Conservation (phyloP, 129 eudicot species). For the Saussurea involucrata region DNA sequence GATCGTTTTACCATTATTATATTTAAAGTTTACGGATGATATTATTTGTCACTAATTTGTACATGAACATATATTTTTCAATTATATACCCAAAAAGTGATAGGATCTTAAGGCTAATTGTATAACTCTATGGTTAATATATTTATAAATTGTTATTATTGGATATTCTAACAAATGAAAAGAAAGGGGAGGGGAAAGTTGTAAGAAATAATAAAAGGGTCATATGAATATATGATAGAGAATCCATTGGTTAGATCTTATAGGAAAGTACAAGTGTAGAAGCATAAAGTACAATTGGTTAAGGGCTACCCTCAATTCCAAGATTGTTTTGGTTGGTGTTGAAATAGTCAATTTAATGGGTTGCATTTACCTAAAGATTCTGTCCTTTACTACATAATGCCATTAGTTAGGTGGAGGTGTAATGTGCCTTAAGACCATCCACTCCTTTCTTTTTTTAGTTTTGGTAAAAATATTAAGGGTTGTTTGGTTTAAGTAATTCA, state of each 20-base stretch:
- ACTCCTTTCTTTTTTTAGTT: neutral
- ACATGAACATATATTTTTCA: neutral
- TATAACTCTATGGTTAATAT: too few relatives aligned
- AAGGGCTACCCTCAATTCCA: neutral
- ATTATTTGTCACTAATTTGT: neutral
- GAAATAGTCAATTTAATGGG: slow-evolving; percentile 2
- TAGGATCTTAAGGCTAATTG: neutral
- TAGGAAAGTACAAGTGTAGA: neutral
- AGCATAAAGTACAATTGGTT: neutral
- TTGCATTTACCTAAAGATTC: slow-evolving; percentile 20
- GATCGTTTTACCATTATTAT: too few relatives aligned
- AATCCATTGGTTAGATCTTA: neutral
- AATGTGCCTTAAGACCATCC: neutral
- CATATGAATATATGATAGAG: neutral
- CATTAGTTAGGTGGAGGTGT: slow-evolving; percentile 14
- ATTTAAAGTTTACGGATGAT: too few relatives aligned
- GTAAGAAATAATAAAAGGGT: neutral
- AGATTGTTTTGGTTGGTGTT: slow-evolving; percentile 19
- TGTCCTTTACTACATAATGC: slow-evolving; percentile 1
- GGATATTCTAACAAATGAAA: neutral
- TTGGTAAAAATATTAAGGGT: too few relatives aligned
- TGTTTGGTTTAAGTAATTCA: too few relatives aligned
- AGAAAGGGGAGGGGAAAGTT: neutral
- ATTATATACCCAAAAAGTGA: neutral
- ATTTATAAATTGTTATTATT: neutral